Conservation (phyloP, 139 green algal genomes). For the Pycnococcus provasolii region DNA sequence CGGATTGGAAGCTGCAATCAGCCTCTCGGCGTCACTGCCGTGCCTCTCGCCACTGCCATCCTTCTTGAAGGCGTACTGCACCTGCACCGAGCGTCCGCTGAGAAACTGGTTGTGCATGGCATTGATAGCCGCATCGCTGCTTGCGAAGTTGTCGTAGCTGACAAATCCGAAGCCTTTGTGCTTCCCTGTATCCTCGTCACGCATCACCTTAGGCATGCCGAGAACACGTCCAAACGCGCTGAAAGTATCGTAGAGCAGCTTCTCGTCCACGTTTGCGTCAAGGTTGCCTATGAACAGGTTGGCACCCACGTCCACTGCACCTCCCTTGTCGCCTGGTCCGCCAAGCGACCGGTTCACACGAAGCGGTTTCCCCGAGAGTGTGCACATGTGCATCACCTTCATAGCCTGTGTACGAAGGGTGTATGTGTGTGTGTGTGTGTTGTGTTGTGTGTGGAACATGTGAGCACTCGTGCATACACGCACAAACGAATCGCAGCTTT, state of each 20-base stretch:
- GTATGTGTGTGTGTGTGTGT: background rate
- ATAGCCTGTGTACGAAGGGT: constrained; percentile 39
- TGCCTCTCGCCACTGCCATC: constrained; percentile 92
- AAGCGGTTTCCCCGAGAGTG: constrained; percentile 88
- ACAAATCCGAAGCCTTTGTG: constrained; percentile 89
- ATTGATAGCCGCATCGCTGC: constrained; percentile 74
- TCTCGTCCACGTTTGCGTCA: constrained; percentile 94
- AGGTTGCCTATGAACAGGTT: constrained; percentile 98
- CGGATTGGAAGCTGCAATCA: constrained; percentile 57
- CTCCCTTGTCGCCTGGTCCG: constrained; percentile 64
- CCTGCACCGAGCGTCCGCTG: constrained; percentile 74
- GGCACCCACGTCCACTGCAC: constrained; percentile 79
- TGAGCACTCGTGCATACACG: background rate
- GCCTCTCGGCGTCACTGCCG: constrained; percentile 79
- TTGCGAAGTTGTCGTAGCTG: constrained; percentile 85
- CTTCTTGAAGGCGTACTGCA: constrained; percentile 95
- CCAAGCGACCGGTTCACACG: constrained; percentile 58
- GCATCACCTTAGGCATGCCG: constrained; percentile 88
- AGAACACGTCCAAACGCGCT: constrained; percentile 90
- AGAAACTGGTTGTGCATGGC: constrained; percentile 94
- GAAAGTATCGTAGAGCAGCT: constrained; percentile 98
- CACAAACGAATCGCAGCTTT: background rate
- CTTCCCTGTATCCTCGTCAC: constrained; percentile 83
- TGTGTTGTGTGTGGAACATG: background rate
- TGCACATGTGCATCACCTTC: constrained; percentile 95